Evolutionary conservation across 768 basidiomycete species (phyloP), one percentile per base, ranked within the genome.

Genomic region (Tylopilus vinaceipallidus): DNA sequence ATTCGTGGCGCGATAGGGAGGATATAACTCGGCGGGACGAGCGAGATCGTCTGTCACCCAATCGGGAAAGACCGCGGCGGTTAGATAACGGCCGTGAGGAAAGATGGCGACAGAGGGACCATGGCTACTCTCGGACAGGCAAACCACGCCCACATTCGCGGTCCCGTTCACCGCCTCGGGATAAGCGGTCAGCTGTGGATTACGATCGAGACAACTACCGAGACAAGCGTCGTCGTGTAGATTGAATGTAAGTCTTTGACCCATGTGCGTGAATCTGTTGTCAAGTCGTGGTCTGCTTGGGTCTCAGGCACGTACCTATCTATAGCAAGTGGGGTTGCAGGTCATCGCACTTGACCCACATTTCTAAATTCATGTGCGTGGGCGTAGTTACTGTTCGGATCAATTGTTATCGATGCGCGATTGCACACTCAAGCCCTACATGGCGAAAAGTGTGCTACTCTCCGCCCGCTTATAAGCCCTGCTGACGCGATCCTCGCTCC

Each of bases 191-290:
- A 45, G 42, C 39, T 38, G 45, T 35, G 47, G 73, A 71, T 60
- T 64, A 65, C 29, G 64, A 64, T 44, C 60, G 60, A 48, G 70
- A 69, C 52, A 65, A 64, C 34, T 62, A 72, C 51, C 66, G 71
- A 38, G 80, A 77, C 34, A 84, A 84, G 57, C 77, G 81, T 53
- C 72, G 82, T 58, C 77, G 82, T 50, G 56, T 83, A 55, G 81
- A 82, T 55, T 82, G 71, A 69, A 49, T 51, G 56, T 57, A 59
- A 55, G 62, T 61, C 35, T 43, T 46, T 50, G n/a, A 40, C 37
- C 19, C 42, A 22, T 44, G 16, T 44, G 34, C 27, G 45, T 46
- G 38, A n/a, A 46, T 24, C 44, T 47, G 32, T 29, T 52, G 51
- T 50, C 5, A 24, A 45, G 40, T n/a, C 35, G 6, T 2, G 30